These are phyloP conservation scores for Kazachstania sp. DNA, from an alignment of 1,139 yeast genomes.

Conservation along the genomic window DNA sequence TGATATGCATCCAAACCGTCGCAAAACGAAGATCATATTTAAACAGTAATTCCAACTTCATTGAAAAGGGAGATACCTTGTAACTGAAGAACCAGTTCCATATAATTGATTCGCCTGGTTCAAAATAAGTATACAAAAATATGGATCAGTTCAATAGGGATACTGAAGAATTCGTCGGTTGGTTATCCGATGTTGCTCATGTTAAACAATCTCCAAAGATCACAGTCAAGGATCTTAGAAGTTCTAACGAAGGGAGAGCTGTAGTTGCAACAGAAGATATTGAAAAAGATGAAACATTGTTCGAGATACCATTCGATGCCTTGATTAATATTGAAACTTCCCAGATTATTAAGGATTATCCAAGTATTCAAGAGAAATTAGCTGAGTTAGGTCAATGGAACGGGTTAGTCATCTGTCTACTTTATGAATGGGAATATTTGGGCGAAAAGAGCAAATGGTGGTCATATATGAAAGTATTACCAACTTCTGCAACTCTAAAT, in stretches of 20 bases:
- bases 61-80: too few species aligned
- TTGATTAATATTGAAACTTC: conserved; percentile 55
- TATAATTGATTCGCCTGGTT: neutral
- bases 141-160: conserved; percentile 13
- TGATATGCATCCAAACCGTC: too few species aligned
- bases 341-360: conserved; percentile 34
- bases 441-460: conserved; percentile 50
- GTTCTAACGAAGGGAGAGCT: conserved; percentile 65
- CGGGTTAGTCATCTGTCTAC: conserved; percentile 55
- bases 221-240: conserved; percentile 50
- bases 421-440: conserved; percentile 44
- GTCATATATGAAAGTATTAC: conserved; percentile 64
- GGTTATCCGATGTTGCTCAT: conserved; percentile 43
- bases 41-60: too few species aligned
- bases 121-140: neutral
- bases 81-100: too few species aligned
- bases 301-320: conserved; percentile 55
- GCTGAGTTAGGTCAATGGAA: conserved; percentile 62
- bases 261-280: conserved; percentile 59
- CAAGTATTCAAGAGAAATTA: conserved; percentile 35
- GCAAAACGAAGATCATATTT: too few species aligned
- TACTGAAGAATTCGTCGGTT: conserved; percentile 40
- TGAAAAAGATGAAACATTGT: conserved; percentile 48
- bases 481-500: conserved; percentile 41
- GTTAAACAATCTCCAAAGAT: conserved; percentile 49